Evolutionary conservation across 352 stramenopile genomes (phyloP).

Genomic region (Pythium dissimile): DNA sequence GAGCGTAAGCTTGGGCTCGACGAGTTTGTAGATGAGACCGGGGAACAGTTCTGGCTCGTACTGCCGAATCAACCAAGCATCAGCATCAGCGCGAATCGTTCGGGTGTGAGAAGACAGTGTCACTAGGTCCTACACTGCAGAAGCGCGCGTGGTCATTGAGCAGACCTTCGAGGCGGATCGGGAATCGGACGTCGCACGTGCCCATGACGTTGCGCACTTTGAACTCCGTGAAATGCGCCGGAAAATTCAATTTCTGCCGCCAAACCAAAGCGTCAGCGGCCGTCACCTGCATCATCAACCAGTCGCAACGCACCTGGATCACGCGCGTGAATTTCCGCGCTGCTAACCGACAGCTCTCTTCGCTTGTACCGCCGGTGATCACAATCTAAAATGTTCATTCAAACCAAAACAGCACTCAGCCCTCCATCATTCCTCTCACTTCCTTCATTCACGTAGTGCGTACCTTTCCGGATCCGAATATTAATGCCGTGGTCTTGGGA

Average conservation of each 20-base stretch:
- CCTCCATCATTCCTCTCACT: background rate
- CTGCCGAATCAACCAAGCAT: too few relatives aligned
- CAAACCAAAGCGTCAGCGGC: background rate
- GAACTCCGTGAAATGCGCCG: slow-evolving; percentile 84
- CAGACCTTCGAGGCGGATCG: slow-evolving; percentile 98
- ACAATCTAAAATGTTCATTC: slow-evolving; percentile 54
- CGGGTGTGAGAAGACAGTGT: too few relatives aligned
- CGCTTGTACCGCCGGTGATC: slow-evolving; percentile 80
- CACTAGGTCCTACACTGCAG: slow-evolving; percentile 89
- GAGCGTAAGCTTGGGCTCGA: slow-evolving; percentile 97
- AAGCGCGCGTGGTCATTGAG: slow-evolving; percentile 95
- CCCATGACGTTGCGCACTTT: slow-evolving; percentile 98
- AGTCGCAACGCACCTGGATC: slow-evolving; percentile 51
- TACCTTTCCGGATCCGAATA: slow-evolving; percentile 96
- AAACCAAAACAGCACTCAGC: background rate
- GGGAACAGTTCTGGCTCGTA: slow-evolving; percentile 99
- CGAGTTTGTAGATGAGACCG: slow-evolving; percentile 98
- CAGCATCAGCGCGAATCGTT: too few relatives aligned
- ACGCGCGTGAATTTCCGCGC: slow-evolving; percentile 84
- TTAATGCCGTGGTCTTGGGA: slow-evolving; percentile 96
- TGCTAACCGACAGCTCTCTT: slow-evolving; percentile 79
- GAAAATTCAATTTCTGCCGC: slow-evolving; percentile 87
- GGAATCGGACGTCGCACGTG: slow-evolving; percentile 97
- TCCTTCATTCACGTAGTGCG: background rate
- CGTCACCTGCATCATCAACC: background rate